Percentiles rank a stretch among this genome's conserved stretches.
Evolutionary conservation across 2,329 filamentous ascomycete genomes (phyloP).

Genomic region (Fusarium nurragi): DNA sequence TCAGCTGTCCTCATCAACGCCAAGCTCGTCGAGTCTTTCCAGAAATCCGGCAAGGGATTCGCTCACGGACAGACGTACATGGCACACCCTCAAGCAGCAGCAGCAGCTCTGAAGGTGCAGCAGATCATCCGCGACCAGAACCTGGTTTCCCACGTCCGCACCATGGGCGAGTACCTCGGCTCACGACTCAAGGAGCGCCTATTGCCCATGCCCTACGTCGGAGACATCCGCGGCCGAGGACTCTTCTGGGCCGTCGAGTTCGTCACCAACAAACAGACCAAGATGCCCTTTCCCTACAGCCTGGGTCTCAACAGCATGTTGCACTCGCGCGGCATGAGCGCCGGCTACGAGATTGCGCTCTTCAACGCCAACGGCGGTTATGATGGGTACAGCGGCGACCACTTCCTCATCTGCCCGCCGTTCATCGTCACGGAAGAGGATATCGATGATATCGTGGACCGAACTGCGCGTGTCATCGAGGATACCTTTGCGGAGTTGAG

Average conservation of each 20-base stretch:
- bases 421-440: slow-evolving; percentile 30
- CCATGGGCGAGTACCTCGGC: slow-evolving; percentile 29
- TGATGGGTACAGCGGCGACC: slow-evolving; percentile 37
- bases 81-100: slow-evolving; percentile 27
- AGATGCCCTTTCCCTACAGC: slow-evolving; percentile 29
- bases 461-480: slow-evolving; percentile 25
- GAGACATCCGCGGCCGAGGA: slow-evolving; percentile 34
- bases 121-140: slow-evolving; percentile 25
- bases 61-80: slow-evolving; percentile 33
- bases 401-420: slow-evolving; percentile 35
- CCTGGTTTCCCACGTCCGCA: background rate
- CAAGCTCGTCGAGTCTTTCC: slow-evolving; percentile 22
- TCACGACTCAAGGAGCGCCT: slow-evolving; percentile 22
- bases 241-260: slow-evolving; percentile 40
- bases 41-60: slow-evolving; percentile 26
- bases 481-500: slow-evolving; percentile 32
- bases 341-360: slow-evolving; percentile 32
- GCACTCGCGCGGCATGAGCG: slow-evolving; percentile 32
- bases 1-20: slow-evolving; percentile 27
- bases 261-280: slow-evolving; percentile 34
- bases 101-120: slow-evolving; percentile 29
- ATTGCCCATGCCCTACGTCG: slow-evolving; percentile 18
- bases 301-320: slow-evolving; percentile 20
- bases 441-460: slow-evolving; percentile 34
- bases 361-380: slow-evolving; percentile 38